Evolutionary conservation across 345 rosid species (phyloP), one percentile per base, ranked within the genome.

Genomic region (Bretschneidera sinensis): DNA sequence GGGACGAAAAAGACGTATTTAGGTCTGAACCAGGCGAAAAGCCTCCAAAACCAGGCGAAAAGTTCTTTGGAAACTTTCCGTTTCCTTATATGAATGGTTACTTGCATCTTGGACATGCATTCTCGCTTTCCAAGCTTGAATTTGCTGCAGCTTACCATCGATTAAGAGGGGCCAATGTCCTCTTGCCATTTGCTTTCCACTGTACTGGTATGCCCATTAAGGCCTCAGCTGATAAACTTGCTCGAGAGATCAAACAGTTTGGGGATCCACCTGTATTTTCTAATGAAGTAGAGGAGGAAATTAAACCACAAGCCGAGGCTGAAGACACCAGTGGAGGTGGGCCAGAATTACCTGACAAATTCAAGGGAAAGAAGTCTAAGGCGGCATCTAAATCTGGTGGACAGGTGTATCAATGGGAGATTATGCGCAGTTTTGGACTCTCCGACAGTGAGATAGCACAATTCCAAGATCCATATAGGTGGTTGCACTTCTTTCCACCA

Each of bases 141-240:
- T 92, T 89, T 74, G 97, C 97, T 14, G 91, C 96, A 24, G 96
- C 97, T 31, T 92, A 75, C 56, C 97, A 89, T 68, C 79, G 98
- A 72, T 62, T 92, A n/a, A 76, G 84, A 58, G 97, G 97, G 6
- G 89, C 85, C 51, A 92, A 89, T 67, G 98, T 89, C 60, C 80
- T 92, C 1, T 73, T 89, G 24, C 98, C 98, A 0, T 92, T 92
- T 73, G 97, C 76, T 31, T 92, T 92, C 55, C 98, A 92, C 61
- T 89, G 97, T 64, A 92, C 98, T 21, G 98, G 98, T 45, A 92
- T 92, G 97, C 98, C 97, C 5, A 92, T 92, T 34, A 89, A 92
- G 81, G 98, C 98, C 43, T 83, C 97, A 1, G 98, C 98, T 2
- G 98, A 87, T 77, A 92, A 92, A 59, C 94, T 92, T 62, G 70